Base-by-base conservation (phyloP, 306 rosid species). In the Alnus rubra region DNA sequence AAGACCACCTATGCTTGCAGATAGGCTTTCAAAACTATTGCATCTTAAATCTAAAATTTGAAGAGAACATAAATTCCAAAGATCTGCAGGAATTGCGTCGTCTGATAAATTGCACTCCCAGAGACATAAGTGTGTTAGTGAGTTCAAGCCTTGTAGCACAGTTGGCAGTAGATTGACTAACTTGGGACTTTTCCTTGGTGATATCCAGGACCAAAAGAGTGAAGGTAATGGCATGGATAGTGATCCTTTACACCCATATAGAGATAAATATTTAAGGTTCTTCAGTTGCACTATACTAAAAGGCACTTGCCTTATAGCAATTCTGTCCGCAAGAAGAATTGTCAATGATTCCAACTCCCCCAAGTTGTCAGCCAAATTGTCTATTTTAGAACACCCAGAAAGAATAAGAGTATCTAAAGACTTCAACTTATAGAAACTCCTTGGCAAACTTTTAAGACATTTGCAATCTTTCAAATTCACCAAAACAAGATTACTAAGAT, bases 271-370 rank as follows among this genome's bases (percentile, higher is more conserved):
- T 42, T 59, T 59, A 39, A 88, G 82, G 42, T 76, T 80, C 49
- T 74, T 76, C 48, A 80, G 67, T 33, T 73, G 59, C 23, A 51
- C 76, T 6, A 84, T 9, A 23, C 78, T 78, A 13, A 39, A 71
- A 5, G 90, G 93, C 0, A 87, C 77, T 74, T 71, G 35, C 15
- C 49, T 73, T 47, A 89, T 83, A 0, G 76, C 69, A 47, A 89
- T 84, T 5, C 81, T 59, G n/a, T 89, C 83, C 4, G 88, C 90
- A 12, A 60, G 18, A 55, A 89, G 78, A 18, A 78, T 84, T 16
- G 73, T 80, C 80, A 89, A 42, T 39, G 91, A 87, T 65, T 48
- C 74, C 88, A 89, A 76, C 18, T 83, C 79, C 39, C 76, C 88
- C 18, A 89, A 45, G 44, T 78, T 84, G n/a, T 89, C 86, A n/a